Conservation (phyloP, 768 basidiomycete genomes). For the Collybiopsis luxurians region DNA sequence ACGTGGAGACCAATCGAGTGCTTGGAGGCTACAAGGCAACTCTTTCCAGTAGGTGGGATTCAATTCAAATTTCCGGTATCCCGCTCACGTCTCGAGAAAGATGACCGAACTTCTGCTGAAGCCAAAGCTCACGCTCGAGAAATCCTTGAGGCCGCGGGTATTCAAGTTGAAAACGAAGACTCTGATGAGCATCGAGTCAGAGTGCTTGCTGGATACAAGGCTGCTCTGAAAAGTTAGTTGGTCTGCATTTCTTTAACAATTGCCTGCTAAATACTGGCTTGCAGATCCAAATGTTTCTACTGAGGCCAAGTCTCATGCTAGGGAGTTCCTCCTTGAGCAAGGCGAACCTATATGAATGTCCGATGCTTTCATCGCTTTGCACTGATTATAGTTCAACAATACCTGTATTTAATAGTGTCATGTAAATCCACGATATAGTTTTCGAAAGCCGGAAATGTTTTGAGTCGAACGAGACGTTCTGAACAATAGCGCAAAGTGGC, state of each 20-base stretch:
- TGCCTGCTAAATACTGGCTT: not conserved
- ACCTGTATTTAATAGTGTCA: too few species aligned
- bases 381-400: too few species aligned
- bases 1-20: not conserved
- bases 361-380: not conserved
- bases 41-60: constrained; percentile 10
- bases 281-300: constrained; percentile 8
- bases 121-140: constrained; percentile 15
- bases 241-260: not conserved
- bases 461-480: too few species aligned
- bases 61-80: too few species aligned
- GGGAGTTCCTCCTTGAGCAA: not conserved
- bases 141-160: constrained; percentile 12
- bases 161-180: not conserved
- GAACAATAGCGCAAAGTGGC: too few species aligned
- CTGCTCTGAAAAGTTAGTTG: constrained; percentile 24
- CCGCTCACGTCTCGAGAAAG: too few species aligned
- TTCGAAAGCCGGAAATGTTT: too few species aligned
- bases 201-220: constrained; percentile 25
- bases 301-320: constrained; percentile 14
- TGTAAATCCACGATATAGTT: too few species aligned
- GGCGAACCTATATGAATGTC: not conserved
- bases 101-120: constrained; percentile 8
- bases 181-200: constrained; percentile 10
- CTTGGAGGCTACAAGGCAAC: constrained; percentile 13